Percentiles rank a stretch among this genome's conserved stretches.
phyloP scores from a whole-genome alignment of 148 eudicot species.

The Chenopodium album region DNA sequence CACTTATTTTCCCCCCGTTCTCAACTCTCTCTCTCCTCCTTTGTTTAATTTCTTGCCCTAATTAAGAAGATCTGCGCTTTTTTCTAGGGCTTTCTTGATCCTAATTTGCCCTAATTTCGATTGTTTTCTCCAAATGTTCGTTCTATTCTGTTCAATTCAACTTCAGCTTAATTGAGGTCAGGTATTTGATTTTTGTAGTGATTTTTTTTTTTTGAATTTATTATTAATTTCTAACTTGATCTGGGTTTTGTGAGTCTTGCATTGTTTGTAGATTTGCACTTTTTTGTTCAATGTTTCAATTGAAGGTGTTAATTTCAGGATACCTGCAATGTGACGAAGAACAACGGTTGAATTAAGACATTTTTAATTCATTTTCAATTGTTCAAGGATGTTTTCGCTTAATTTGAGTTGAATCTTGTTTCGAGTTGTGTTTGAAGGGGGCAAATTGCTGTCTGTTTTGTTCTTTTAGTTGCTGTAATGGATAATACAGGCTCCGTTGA shows the following conservation, averaged over 20 bases:
- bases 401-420: not conserved
- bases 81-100: not conserved
- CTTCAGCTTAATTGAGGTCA: not conserved
- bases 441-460: conserved; percentile 27
- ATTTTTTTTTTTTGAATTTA: no score
- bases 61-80: not conserved
- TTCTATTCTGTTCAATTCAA: no score
- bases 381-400: not conserved
- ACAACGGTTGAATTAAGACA: not conserved
- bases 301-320: not conserved
- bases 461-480: conserved; percentile 36
- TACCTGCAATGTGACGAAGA: not conserved
- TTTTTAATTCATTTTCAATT: no score
- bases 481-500: conserved; percentile 62
- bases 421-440: not conserved
- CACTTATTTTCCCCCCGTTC: no score
- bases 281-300: not conserved
- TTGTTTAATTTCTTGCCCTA: not conserved
- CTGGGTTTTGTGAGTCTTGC: not conserved
- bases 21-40: not conserved
- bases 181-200: not conserved
- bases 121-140: not conserved
- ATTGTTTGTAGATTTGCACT: not conserved
- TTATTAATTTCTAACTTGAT: not conserved
- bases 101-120: not conserved